phyloP scores from a whole-genome alignment of 768 basidiomycete genomes.

The Rhodosporidiobolus odoratus region DNA sequence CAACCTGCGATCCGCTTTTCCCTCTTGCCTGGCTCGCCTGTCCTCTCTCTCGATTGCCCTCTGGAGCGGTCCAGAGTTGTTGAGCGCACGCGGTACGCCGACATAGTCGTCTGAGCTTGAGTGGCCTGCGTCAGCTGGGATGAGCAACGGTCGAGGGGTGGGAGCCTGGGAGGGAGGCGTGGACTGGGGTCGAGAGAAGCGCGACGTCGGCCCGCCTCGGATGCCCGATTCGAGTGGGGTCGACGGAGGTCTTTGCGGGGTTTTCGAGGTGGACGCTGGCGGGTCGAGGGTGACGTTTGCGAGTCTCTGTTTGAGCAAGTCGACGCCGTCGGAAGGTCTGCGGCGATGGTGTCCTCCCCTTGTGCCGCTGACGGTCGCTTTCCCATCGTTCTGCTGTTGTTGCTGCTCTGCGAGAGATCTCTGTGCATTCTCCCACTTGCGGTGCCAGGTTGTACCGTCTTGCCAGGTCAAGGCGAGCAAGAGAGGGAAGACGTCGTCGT shows the following conservation, averaged over 20 bases:
- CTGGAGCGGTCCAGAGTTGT: background rate
- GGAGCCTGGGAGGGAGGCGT: background rate
- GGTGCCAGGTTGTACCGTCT: constrained; percentile 22
- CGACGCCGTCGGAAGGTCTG: constrained; percentile 8
- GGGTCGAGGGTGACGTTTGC: background rate
- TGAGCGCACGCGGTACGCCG: constrained; percentile 14
- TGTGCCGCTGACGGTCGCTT: background rate
- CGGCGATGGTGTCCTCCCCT: background rate
- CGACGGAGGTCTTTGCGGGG: background rate
- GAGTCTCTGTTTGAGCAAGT: constrained; percentile 17
- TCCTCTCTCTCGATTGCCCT: background rate
- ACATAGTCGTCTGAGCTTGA: constrained; percentile 27
- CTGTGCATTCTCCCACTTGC: constrained; percentile 21
- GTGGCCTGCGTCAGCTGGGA: constrained; percentile 5
- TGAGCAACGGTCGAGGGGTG: background rate
- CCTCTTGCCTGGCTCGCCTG: background rate
- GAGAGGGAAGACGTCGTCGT: constrained; percentile 16
- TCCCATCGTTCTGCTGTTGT: background rate
- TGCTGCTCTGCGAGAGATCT: background rate
- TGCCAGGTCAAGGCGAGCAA: constrained; percentile 22
- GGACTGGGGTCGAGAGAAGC: background rate
- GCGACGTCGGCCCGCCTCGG: background rate
- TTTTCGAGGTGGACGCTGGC: background rate
- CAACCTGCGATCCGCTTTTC: background rate
- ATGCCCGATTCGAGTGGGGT: background rate